phyloP scores from a whole-genome alignment of 2,329 filamentous ascomycete species.

The Cordyceps cateniannulata region DNA sequence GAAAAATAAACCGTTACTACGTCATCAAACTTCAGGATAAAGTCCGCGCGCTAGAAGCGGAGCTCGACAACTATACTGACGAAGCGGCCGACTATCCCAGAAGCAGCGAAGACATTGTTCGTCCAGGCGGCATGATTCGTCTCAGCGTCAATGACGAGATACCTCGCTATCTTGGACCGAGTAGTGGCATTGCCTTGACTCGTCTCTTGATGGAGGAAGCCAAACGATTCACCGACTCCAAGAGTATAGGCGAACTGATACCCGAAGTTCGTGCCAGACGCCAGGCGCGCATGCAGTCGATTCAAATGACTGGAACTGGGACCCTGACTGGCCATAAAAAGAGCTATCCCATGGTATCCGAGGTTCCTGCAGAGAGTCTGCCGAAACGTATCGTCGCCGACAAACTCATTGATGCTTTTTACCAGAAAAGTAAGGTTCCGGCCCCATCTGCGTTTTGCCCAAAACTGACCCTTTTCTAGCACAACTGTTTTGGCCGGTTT shows the following conservation, averaged over 20 bases:
- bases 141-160: constrained; percentile 80
- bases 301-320: constrained; percentile 41
- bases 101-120: constrained; percentile 77
- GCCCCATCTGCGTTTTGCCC: background rate
- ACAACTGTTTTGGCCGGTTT: constrained; percentile 77
- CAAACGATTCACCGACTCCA: constrained; percentile 85
- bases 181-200: constrained; percentile 92
- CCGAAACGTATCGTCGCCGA: constrained; percentile 70
- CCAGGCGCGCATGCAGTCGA: constrained; percentile 50
- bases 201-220: constrained; percentile 93
- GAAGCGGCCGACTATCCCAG: constrained; percentile 65
- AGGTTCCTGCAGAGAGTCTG: constrained; percentile 68
- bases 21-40: constrained; percentile 87
- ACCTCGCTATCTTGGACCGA: constrained; percentile 83
- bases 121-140: constrained; percentile 77
- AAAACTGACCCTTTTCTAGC: constrained; percentile 42
- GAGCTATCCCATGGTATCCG: constrained; percentile 85
- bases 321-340: constrained; percentile 60
- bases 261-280: constrained; percentile 62
- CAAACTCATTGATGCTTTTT: constrained; percentile 76
- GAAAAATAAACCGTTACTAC: constrained; percentile 83
- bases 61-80: constrained; percentile 72
- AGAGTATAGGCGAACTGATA: constrained; percentile 87
- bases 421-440: constrained; percentile 62
- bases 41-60: constrained; percentile 73